These are phyloP conservation scores for Lagerstroemia fauriei DNA, from an alignment of 441 rosid genomes.

Conservation along the genomic window DNA sequence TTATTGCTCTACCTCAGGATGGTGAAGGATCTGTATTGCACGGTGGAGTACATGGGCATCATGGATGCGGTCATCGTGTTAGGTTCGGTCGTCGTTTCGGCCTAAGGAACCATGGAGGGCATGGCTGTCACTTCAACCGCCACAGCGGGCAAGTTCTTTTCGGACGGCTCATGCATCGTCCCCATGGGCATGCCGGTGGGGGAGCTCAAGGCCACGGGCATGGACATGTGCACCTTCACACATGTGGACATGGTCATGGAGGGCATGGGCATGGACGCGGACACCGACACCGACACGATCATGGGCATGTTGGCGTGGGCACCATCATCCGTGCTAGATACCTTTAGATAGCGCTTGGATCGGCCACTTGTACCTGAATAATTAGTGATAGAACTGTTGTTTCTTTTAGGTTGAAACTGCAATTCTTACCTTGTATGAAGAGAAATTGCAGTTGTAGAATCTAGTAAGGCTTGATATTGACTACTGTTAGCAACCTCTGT, in stretches of 20 bases:
- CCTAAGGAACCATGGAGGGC: background rate
- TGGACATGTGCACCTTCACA: background rate
- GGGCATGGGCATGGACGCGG: background rate
- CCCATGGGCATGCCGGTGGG: background rate
- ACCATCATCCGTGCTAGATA: background rate
- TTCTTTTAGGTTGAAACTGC: too few species aligned
- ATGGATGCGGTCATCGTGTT: background rate
- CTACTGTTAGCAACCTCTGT: too few species aligned
- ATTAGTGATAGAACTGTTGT: background rate
- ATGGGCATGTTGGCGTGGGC: background rate
- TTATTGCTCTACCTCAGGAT: background rate
- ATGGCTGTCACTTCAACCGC: background rate
- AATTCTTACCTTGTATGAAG: too few species aligned
- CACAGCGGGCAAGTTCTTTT: background rate
- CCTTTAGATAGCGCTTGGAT: background rate
- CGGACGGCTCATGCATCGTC: background rate
- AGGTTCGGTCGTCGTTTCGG: background rate
- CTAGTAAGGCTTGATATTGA: too few species aligned
- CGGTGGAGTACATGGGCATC: background rate
- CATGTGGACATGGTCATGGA: background rate
- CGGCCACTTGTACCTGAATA: background rate
- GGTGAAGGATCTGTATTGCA: background rate
- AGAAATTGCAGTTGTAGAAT: too few species aligned
- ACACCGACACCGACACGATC: background rate
- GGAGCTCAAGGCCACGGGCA: background rate